Percentiles rank a stretch among this genome's conserved stretches.
Evolutionary conservation across 257 asterid species (phyloP).

Genomic region (Solanum neorickii): DNA sequence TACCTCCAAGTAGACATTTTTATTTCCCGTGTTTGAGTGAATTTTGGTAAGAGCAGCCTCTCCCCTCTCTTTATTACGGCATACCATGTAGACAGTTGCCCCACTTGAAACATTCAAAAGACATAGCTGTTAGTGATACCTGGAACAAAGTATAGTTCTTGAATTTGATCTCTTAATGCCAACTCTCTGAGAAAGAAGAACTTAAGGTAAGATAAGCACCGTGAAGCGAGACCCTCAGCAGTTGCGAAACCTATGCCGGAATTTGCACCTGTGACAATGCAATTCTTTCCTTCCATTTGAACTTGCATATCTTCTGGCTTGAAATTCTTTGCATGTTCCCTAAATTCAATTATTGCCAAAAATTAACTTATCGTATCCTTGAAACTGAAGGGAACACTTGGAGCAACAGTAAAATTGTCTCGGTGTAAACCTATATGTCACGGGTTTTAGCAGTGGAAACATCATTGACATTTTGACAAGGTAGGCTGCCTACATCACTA

Average conservation of each 20-base stretch:
- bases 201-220: slow-evolving; percentile 23
- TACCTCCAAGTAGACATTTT: slow-evolving; percentile 79
- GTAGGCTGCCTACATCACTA: not conserved
- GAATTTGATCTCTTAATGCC: not conserved
- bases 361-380: not conserved
- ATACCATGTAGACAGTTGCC: slow-evolving; percentile 72
- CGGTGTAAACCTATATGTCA: not conserved
- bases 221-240: slow-evolving; percentile 85
- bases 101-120: slow-evolving; percentile 37
- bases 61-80: slow-evolving; percentile 87
- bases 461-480: not conserved
- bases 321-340: slow-evolving; percentile 75
- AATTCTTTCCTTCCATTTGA: slow-evolving; percentile 67
- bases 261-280: slow-evolving; percentile 91
- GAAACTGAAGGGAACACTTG: not conserved
- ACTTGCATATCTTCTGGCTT: slow-evolving; percentile 63
- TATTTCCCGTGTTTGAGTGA: slow-evolving; percentile 55
- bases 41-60: slow-evolving; percentile 71
- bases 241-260: slow-evolving; percentile 88
- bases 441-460: not conserved
- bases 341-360: slow-evolving; percentile 8
- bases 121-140: not conserved
- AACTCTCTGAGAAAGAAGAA: not conserved
- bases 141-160: not conserved
- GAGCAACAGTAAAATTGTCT: not conserved